These are phyloP conservation scores for Lentinula lateritia DNA, from an alignment of 768 basidiomycete species.

Conservation along the genomic window DNA sequence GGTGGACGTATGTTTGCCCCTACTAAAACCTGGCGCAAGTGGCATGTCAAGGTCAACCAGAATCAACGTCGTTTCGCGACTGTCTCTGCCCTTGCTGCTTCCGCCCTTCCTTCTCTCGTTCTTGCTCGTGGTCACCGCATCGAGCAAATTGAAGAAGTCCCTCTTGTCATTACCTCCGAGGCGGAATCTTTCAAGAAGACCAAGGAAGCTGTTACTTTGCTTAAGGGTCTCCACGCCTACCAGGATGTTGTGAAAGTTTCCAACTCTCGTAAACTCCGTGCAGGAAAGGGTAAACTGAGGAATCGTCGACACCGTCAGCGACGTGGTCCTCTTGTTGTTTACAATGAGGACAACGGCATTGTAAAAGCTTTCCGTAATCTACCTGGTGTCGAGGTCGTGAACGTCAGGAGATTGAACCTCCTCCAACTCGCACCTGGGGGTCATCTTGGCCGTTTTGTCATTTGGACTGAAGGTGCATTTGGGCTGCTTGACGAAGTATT, in stretches of 20 bases:
- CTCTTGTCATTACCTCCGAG: conserved; percentile 77
- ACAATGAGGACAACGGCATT: conserved; percentile 96
- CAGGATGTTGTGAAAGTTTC: conserved; percentile 93
- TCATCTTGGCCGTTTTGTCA: conserved; percentile 96
- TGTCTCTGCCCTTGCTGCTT: conserved; percentile 96
- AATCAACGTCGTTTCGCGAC: conserved; percentile 98
- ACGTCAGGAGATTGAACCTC: conserved; percentile 90
- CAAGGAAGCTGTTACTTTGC: conserved; percentile 91
- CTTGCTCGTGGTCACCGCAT: conserved; percentile 99
- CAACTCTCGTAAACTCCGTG: conserved; percentile 93
- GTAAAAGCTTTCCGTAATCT: conserved; percentile 98
- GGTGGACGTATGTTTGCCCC: conserved; percentile 99
- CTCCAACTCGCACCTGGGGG: conserved; percentile 99
- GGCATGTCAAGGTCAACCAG: conserved; percentile 99
- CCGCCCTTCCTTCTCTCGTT: conserved; percentile 95
- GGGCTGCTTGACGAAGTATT: conserved; percentile 89
- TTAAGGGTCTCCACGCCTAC: conserved; percentile 88
- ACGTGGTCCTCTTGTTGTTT: conserved; percentile 95
- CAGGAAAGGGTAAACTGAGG: conserved; percentile 96
- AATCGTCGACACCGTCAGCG: conserved; percentile 96
- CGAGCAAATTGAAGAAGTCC: conserved; percentile 94
- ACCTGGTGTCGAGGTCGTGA: conserved; percentile 96
- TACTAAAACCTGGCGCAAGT: conserved; percentile 98
- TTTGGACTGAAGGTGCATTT: conserved; percentile 98
- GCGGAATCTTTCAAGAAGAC: conserved; percentile 93